phyloP scores from a whole-genome alignment of 176 grass and related monocot genomes.

The Oryza glaberrima region DNA sequence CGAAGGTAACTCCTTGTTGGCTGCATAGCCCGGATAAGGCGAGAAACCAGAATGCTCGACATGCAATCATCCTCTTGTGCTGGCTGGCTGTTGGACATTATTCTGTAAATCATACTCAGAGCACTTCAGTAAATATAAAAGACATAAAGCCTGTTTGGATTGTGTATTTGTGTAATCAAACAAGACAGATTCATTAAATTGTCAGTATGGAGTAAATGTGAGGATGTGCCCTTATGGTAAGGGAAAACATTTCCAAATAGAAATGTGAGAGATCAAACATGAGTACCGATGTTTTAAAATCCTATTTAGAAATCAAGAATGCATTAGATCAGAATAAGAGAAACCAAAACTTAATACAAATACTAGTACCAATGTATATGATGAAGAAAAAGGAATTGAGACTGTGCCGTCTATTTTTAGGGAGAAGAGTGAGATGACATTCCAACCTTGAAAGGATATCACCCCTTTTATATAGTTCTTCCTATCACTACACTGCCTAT shows the following conservation, averaged over 20 bases:
- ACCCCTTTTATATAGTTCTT: conserved; percentile 30
- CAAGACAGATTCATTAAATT: background rate
- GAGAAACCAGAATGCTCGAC: conserved; percentile 24
- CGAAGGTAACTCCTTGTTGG: conserved; percentile 25
- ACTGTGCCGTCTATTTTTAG: conserved; percentile 23
- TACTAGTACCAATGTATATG: conserved; percentile 13
- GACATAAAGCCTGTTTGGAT: conserved; percentile 1
- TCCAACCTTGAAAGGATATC: conserved; percentile 9
- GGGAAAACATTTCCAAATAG: background rate
- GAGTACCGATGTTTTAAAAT: background rate
- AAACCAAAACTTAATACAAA: conserved; percentile 1
- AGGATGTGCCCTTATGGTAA: background rate
- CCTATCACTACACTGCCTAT: background rate
- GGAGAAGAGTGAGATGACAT: conserved; percentile 15
- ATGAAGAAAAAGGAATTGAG: conserved; percentile 20
- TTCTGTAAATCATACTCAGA: conserved; percentile 36
- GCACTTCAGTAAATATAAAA: conserved; percentile 20
- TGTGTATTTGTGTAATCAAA: conserved; percentile 9
- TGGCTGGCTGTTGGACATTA: conserved; percentile 30
- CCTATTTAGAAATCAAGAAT: background rate
- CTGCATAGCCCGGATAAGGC: conserved; percentile 37
- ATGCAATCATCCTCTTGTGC: conserved; percentile 26
- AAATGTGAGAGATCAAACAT: conserved; percentile 36
- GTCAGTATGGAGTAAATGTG: background rate
- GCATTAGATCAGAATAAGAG: conserved; percentile 20